Evolutionary conservation across 768 basidiomycete species (phyloP), one percentile per base, ranked within the genome.

Genomic region (Rubroboletus pulcherrimus): DNA sequence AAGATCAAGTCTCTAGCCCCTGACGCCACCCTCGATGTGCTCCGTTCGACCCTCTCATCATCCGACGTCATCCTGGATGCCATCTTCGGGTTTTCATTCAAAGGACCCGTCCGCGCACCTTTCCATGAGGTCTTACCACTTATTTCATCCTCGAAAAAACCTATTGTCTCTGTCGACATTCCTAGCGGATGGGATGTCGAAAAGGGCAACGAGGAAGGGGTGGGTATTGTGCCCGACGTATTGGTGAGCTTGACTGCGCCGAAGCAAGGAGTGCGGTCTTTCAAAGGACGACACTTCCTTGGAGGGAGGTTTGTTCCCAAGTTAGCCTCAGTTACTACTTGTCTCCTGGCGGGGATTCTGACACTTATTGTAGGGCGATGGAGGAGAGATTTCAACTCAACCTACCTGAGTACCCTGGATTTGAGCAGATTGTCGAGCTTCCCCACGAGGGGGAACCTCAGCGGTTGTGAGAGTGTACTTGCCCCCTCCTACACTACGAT

Each of bases 171-270:
- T 2, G 89, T 99, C 4, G 97, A 99, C 71, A 93, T 99, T 46
- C 97, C 97, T 0, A 92, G 89, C 1, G 97, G 95, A 8, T 99
- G 97, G 97, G 85, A 94, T 64, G 93, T 98, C 24, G 91, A 95
- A 62, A 73, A 78, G 21, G 96, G 96, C 80, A 49, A 75, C 73
- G 5, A 75, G 71, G 44, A 80, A 76, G 15, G 71, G 77, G 15
- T 46, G 8, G 58, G 89, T 81, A 73, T 98, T 48, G 71, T 81
- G 17, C 89, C 96, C 0, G 83, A 90, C 52, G 89, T 91, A 7
- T 74, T 99, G 42, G 73, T 99, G 55, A 95, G 91, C 65, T 74
- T 99, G 67, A 99, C 97, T 0, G 95, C 93, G 10, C 97, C 97
- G 0, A 99, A 99, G 72, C 76, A 86, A 62, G 97, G 97, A 3